These are phyloP conservation scores for Jacaranda copaia DNA, from an alignment of 257 asterid genomes.

Conservation along the genomic window DNA sequence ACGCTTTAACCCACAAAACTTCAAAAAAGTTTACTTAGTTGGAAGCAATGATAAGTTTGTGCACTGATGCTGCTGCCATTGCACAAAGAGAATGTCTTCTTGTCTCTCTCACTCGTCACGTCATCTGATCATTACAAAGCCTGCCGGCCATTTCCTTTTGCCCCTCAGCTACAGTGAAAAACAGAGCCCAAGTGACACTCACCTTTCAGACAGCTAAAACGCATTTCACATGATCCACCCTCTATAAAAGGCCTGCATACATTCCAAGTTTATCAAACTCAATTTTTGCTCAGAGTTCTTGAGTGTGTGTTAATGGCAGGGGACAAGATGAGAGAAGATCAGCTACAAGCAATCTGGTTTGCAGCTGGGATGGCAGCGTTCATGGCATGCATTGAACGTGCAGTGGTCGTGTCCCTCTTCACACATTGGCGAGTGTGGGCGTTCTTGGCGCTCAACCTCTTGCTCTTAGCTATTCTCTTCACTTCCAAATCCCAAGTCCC, in stretches of 20 bases:
- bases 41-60: conserved; percentile 44
- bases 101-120: conserved; percentile 59
- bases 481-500: conserved; percentile 53
- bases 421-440: conserved; percentile 70
- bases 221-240: conserved; percentile 1
- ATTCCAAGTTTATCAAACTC: not conserved
- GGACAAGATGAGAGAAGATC: conserved; percentile 45
- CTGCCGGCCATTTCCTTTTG: conserved; percentile 21
- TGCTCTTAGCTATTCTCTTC: conserved; percentile 73
- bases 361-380: conserved; percentile 74
- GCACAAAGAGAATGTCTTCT: conserved; percentile 61
- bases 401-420: conserved; percentile 53
- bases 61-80: conserved; percentile 38
- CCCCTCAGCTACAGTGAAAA: conserved; percentile 22
- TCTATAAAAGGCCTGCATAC: conserved; percentile 36
- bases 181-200: not conserved
- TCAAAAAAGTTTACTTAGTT: not conserved
- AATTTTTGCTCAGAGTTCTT: not conserved
- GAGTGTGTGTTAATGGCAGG: conserved; percentile 34
- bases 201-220: not conserved
- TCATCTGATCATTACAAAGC: conserved; percentile 49
- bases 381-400: conserved; percentile 69
- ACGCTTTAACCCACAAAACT: conserved; percentile 39
- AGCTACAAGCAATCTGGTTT: conserved; percentile 71
- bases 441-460: conserved; percentile 67